phyloP scores from a whole-genome alignment of 1,284 basidiomycete genomes.

The Puccinia triticina region DNA sequence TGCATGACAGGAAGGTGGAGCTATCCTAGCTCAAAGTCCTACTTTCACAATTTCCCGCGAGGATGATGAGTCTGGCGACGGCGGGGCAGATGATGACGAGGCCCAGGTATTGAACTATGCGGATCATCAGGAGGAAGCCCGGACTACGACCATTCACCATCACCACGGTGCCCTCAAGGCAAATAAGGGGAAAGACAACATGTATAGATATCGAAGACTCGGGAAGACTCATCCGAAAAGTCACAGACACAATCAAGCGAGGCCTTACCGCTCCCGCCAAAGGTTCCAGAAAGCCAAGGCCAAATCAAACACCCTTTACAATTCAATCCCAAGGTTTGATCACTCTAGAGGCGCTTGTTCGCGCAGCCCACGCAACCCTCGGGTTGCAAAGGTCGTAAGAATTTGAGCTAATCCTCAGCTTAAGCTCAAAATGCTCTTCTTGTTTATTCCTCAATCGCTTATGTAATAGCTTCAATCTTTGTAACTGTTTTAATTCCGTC shows the following conservation, averaged over 20 bases:
- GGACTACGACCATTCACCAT: neutral
- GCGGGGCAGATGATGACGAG: neutral
- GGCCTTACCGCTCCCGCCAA: neutral
- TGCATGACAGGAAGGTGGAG: conserved; percentile 19
- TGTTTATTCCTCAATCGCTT: neutral
- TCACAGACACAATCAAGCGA: neutral
- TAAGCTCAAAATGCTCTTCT: neutral
- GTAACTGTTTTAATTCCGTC: neutral
- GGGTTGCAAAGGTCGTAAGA: conserved; percentile 11
- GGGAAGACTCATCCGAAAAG: neutral
- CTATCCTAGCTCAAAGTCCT: conserved; percentile 43
- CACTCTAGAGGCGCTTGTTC: conserved; percentile 23
- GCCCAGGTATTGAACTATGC: neutral
- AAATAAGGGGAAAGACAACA: conserved; percentile 8
- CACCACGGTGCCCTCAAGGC: neutral
- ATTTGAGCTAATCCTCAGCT: neutral
- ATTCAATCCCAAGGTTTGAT: conserved; percentile 20
- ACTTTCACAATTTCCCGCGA: conserved; percentile 27
- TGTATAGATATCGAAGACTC: neutral
- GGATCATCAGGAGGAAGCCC: neutral
- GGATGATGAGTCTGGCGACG: conserved; percentile 5
- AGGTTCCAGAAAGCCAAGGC: conserved; percentile 1
- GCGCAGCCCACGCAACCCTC: conserved; percentile 25
- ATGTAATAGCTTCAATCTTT: neutral
- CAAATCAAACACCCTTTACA: conserved; percentile 15